These are phyloP conservation scores for Colletotrichum ledebouriae DNA, from an alignment of 2,329 filamentous ascomycete genomes.

Conservation along the genomic window DNA sequence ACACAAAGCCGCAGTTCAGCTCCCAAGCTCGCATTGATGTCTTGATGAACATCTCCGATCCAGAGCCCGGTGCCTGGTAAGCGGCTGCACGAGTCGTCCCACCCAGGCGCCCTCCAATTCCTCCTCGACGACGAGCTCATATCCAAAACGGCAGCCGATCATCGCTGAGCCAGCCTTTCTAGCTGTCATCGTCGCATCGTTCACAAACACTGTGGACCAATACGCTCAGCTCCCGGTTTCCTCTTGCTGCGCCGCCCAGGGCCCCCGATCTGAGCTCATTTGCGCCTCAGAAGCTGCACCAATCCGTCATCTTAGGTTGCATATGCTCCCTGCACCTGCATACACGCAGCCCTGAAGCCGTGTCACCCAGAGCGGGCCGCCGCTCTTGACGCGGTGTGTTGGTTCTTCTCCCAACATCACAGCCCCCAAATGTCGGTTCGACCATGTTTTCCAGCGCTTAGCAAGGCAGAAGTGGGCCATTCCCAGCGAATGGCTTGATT, in stretches of 20 bases:
- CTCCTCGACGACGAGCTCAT: not conserved
- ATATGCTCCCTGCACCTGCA: slow-evolving; percentile 9
- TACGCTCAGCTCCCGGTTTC: slow-evolving; percentile 1
- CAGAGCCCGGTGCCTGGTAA: too few species aligned
- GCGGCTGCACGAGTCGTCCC: too few species aligned
- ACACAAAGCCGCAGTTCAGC: too few species aligned
- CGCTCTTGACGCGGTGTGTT: slow-evolving; percentile 14
- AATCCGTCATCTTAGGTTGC: not conserved
- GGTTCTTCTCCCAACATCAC: slow-evolving; percentile 14
- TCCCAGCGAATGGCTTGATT: slow-evolving; percentile 2
- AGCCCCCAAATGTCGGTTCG: slow-evolving; percentile 11
- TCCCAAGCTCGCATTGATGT: too few species aligned
- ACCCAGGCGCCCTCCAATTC: slow-evolving; percentile 1
- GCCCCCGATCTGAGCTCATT: not conserved
- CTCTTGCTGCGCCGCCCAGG: slow-evolving; percentile 9
- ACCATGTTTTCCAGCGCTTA: slow-evolving; percentile 4
- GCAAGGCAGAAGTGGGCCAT: not conserved
- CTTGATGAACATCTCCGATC: too few species aligned
- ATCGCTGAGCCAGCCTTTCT: not conserved
- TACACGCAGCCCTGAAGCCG: slow-evolving; percentile 18
- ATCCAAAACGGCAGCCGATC: slow-evolving; percentile 3
- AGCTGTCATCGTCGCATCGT: not conserved
- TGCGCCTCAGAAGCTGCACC: not conserved
- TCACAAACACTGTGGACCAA: slow-evolving; percentile 7
- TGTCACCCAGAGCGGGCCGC: not conserved